Conservation (phyloP, 306 rosid genomes). For the Phaseolus lunatus region DNA sequence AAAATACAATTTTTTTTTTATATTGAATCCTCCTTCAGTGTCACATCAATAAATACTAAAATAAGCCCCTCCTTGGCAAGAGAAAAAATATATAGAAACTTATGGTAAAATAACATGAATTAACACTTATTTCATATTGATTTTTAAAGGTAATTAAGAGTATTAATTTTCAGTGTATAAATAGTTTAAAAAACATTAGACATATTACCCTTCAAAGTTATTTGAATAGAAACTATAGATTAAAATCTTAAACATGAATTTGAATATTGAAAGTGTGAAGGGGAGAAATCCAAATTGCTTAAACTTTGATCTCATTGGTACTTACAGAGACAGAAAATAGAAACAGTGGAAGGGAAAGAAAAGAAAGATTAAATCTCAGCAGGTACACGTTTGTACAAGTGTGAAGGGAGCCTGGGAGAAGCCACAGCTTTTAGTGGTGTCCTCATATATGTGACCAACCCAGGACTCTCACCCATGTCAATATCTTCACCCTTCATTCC, state of each 20-base stretch:
- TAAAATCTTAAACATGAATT: background rate
- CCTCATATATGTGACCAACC: conserved; percentile 81
- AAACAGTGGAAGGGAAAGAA: conserved; percentile 1
- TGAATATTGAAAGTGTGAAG: conserved; percentile 13
- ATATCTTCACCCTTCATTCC: conserved; percentile 70
- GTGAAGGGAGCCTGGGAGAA: conserved; percentile 75
- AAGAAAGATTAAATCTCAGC: conserved; percentile 52
- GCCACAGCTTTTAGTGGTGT: conserved; percentile 72
- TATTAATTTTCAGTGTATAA: too few species aligned
- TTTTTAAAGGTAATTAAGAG: too few species aligned
- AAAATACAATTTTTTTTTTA: too few species aligned
- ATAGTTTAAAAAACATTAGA: too few species aligned
- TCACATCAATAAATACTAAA: too few species aligned
- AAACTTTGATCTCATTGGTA: conserved; percentile 11
- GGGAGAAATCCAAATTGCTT: conserved; percentile 20
- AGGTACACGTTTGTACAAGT: conserved; percentile 69
- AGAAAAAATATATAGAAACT: too few species aligned
- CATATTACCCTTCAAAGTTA: too few species aligned
- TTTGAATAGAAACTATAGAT: too few species aligned
- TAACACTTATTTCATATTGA: too few species aligned
- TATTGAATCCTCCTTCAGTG: too few species aligned
- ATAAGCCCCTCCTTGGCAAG: too few species aligned
- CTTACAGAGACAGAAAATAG: conserved; percentile 28
- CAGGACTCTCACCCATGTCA: conserved; percentile 85
- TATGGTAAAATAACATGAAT: too few species aligned